A percentile compares a stretch with the other conserved stretches of the same genome.
phyloP scores from a whole-genome alignment of 768 basidiomycete genomes.

The Suillus clintonianus region DNA sequence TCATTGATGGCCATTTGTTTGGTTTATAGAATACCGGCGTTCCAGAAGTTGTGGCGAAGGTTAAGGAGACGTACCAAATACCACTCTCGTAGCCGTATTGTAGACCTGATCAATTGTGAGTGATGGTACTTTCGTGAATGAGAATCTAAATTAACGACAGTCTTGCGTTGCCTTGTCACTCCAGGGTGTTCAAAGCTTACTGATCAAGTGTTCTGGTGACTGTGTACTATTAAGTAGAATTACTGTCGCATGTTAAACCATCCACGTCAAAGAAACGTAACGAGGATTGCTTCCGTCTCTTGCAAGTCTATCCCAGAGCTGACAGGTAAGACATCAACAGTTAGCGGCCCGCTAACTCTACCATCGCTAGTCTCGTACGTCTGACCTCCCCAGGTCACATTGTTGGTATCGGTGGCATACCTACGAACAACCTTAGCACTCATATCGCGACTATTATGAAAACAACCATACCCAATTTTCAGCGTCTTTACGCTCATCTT shows the following conservation, averaged over 20 bases:
- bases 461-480: slow-evolving; percentile 39
- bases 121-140: slow-evolving; percentile 46
- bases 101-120: background rate
- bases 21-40: slow-evolving; percentile 66
- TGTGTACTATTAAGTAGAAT: background rate
- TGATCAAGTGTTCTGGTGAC: background rate
- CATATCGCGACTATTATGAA: background rate
- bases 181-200: background rate
- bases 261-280: slow-evolving; percentile 15
- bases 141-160: slow-evolving; percentile 10
- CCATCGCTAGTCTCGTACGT: slow-evolving; percentile 51
- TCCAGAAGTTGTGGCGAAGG: slow-evolving; percentile 38
- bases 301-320: slow-evolving; percentile 44
- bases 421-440: slow-evolving; percentile 24
- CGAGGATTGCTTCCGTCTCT: slow-evolving; percentile 49
- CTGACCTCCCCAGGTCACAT: slow-evolving; percentile 53
- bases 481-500: slow-evolving; percentile 51
- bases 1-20: background rate
- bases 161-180: background rate
- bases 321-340: slow-evolving; percentile 31
- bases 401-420: slow-evolving; percentile 50
- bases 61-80: background rate
- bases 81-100: background rate
- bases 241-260: background rate
- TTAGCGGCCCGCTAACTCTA: slow-evolving; percentile 37